Evolutionary conservation across 345 rosid genomes (phyloP), one percentile per base, ranked within the genome.

Genomic region (Rhizophora mangle): DNA sequence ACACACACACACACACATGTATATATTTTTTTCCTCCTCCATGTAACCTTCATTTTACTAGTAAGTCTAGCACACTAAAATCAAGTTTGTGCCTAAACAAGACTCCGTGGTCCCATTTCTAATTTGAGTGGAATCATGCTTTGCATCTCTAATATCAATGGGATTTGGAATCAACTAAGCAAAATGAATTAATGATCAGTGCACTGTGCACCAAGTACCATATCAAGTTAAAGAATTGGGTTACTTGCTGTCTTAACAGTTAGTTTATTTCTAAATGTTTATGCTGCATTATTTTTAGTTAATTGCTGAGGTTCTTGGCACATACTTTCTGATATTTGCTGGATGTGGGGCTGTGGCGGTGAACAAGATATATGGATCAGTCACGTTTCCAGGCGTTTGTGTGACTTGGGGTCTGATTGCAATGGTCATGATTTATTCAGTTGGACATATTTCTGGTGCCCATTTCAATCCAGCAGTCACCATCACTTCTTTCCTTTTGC

Each of bases 401-500:
- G 82, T 85, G 52, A 82, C 84, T 0, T 90, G 94, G 91, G 92
- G 96, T 52, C 78, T 88, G 8, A 87, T 88, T 60, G 87, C 88
- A 4, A 87, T 85, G 91, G 93, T 88, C 24, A 84, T 92, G 91
- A 54, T 88, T 18, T 90, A 88, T 60, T 77, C 95, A 9, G 69
- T 83, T 1, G 92, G 93, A 63, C 95, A 88, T 72, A 82, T 90
- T 22, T 92, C 98, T 26, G 96, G 96, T 11, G 98, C 91, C 27
- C 94, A 92, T 83, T 85, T 92, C 68, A 87, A 92, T 36, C 94
- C 88, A 1, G 89, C 92, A 3, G 93, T 92, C 52, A 88, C 98
- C 43, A 22, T 92, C 53, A 72, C 91, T 27, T 81, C 79, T 4
- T 87, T 95, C 5, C 27, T 86, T 76, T 85, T 86, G 60, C 73